Base-by-base conservation (phyloP, 257 asterid genomes). In the Marsdenia floribunda region DNA sequence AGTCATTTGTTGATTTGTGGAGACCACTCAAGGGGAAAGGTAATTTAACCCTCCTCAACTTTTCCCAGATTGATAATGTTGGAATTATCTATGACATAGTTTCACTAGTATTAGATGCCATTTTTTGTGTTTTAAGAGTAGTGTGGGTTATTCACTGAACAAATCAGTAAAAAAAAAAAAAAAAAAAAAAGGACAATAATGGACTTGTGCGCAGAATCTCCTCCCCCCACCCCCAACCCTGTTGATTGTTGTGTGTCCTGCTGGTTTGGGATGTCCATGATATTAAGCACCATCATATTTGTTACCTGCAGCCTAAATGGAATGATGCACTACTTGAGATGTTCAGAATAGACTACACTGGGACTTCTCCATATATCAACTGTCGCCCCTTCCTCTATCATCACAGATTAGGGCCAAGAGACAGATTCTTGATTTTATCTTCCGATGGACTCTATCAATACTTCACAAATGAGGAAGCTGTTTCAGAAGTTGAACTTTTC, bases 381-480 rank as follows among this genome's bases (percentile, higher is more conserved):
- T 93, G 98, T 73, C 73, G 82, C 53, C 98, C 98, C 9, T 90
- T 90, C 0, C 91, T 93, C 74, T 81, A 88, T 84, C 98, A 93
- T 78, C 98, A 93, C 80, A 78, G 80, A 50, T 78, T 90, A 82
- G 96, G 91, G 55, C 83, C 90, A n/a, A 75, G 87, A 63, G 99
- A 94, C 80, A 79, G 85, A 82, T 94, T 91, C 70, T 86, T 94
- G 40, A 86, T 94, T 61, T 69, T 94, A 60, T 94, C 98, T 9
- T 94, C 98, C 0, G 98, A 94, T 40, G 98, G 98, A 16, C 96
- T 94, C 16, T 91, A 94, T 73, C 97, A 94, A 68, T 94, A 94
- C 89, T 94, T 94, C 88, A 94, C 98, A 3, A 94, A 94, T 0
- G 97, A 94, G 81, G 98, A 94, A 75, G 98, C 97, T 61, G 95